Base-by-base conservation (phyloP, 495 filamentous ascomycete species). In the Xylaria bambusicola region DNA sequence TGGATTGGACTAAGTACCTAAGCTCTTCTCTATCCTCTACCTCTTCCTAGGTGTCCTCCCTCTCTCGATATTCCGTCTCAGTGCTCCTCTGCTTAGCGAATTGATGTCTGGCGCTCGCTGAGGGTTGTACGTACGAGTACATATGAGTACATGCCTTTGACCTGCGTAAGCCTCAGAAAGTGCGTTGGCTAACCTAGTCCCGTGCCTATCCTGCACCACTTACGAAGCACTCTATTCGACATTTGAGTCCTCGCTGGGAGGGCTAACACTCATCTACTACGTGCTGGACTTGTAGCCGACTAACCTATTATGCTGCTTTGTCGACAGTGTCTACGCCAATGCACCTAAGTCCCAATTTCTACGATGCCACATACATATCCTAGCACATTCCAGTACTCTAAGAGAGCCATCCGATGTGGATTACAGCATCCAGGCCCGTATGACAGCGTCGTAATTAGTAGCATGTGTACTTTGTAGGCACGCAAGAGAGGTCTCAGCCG, bases 401-500 rank as follows among this genome's bases (percentile, higher is more conserved):
- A 26, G 52, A 23, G 47, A 44, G 17, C 31, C 12, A 57, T 29
- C 12, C 31, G 21, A 7, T 26, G 44, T 49, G 55, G 8, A 27
- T 15, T 31, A 41, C 35, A 31, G 17, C 27, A 36, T n/a, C 23
- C 21, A 15, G 44, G 45, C 33, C 45, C 29, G 44, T 49, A 58
- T 41, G 55, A 47, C 42, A 47, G 42, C 31, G 44, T 29, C 24
- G 23, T 21, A 10, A 17, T 50, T 47, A 10, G 55, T 40, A 48
- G 41, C 42, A n/a, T 33, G 29, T 33, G 54, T 49, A 42, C 27
- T 49, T 48, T 12, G 23, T 20, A 57, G 23, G 17, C 21, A 50
- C 41, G n/a, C 21, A 50, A 27, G n/a, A 49, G 23, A 15, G 35
- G 46, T 24, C 55, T 58, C 55, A 58, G 55, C 55, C 35, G 45